Percentiles rank a stretch among this genome's conserved stretches.
Evolutionary conservation across 164 flowering plant species (phyloP).

Genomic region (Aristolochia californica): DNA sequence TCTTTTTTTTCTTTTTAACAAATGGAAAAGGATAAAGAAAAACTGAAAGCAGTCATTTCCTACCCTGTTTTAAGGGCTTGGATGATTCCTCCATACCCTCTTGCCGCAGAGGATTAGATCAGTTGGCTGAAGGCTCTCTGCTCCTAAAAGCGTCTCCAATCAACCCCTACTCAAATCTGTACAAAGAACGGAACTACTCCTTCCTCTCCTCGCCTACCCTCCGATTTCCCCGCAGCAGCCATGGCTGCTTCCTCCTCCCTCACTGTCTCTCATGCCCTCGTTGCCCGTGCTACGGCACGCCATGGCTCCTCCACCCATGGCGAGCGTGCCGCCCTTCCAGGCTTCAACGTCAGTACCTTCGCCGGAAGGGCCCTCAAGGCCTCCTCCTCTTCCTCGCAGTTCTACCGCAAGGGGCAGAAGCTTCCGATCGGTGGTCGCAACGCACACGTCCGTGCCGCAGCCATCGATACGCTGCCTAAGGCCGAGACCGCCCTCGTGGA

Average conservation of each 20-base stretch:
- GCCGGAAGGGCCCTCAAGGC: slow-evolving; percentile 30
- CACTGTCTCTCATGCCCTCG: slow-evolving; percentile 24
- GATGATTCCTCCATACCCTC: slow-evolving; percentile 9
- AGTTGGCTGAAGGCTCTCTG: no score
- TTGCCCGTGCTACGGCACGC: slow-evolving; percentile 23
- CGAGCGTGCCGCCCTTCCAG: slow-evolving; percentile 15
- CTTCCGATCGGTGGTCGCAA: not conserved
- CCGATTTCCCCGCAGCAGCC: slow-evolving; percentile 4
- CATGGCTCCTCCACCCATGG: slow-evolving; percentile 14
- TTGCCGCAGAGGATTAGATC: slow-evolving; percentile 3
- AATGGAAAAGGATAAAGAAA: not conserved
- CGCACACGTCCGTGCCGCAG: slow-evolving; percentile 29
- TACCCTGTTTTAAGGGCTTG: slow-evolving; percentile 25
- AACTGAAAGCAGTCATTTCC: slow-evolving; percentile 25
- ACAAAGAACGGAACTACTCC: not conserved
- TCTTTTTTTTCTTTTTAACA: no score
- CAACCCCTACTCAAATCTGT: no score
- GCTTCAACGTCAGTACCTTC: slow-evolving; percentile 13
- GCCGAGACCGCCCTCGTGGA: slow-evolving; percentile 53
- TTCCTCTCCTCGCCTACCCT: not conserved
- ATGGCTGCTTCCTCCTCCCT: slow-evolving; percentile 39
- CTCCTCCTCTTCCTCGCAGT: slow-evolving; percentile 1
- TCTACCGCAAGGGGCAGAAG: slow-evolving; percentile 4
- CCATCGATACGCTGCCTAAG: slow-evolving; percentile 48
- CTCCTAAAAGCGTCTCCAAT: no score